Base-by-base conservation (phyloP, 176 grass and related monocot species). In the Carex kokanica region DNA sequence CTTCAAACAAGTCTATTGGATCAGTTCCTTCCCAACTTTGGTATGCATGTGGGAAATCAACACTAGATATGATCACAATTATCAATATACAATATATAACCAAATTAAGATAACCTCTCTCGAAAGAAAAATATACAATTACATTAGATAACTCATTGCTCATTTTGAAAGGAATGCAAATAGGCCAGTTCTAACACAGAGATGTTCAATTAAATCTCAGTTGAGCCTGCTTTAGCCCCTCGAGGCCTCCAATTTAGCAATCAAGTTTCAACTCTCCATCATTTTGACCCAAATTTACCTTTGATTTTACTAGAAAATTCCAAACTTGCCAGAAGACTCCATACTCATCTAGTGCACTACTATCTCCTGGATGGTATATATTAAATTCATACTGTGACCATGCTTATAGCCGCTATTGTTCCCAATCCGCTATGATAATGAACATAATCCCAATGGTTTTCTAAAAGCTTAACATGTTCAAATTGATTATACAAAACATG, bases 21-120 rank as follows among this genome's bases (percentile, higher is more conserved):
- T 97, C 92, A 86, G 90, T 94, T 61, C 58, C 78, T 87, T 98
- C 95, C 95, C 95, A 98, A 21, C 91, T 98, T 84, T 98, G 95
- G 87, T 93, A 98, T 62, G 92, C 80, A 68, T 92, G 90, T 80
- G 95, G 90, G 70, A 98, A 98, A 85, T 98, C 95, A 82, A 98
- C 81, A 86, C 95, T 98, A 86, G 69, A 85, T 78, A 80, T 51
- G 12, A 85, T 81, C 45, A 27, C 56, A 51, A 41, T 25, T 34
- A 83, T 75, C 45, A 75, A 5, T 60, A 25, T 81, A 64, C 64
- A 81, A 27, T 41, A 83, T 41, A 43, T 61, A 47, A 72, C 17
- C 63, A 74, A 53, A 25, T 64, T 61, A 87, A 66, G 40, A 77
- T 58, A 54, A 54, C 29, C 6, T 29, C 36, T 81, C 77, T 80